phyloP scores from a whole-genome alignment of 306 rosid species.

The Acmispon strigosus region DNA sequence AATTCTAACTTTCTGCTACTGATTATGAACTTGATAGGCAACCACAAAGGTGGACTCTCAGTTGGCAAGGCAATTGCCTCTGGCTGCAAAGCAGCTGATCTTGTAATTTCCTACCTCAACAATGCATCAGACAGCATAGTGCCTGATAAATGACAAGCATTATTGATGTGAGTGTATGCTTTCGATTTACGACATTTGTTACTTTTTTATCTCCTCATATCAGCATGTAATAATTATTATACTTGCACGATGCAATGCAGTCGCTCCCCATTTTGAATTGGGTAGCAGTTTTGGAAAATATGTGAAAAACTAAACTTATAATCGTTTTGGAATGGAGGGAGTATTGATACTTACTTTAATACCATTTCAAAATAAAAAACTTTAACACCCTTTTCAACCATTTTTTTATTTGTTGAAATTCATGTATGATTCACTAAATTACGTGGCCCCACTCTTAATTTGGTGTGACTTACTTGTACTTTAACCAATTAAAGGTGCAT shows the following conservation, averaged over 20 bases:
- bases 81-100: constrained; percentile 92
- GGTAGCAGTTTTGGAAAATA: too few species aligned
- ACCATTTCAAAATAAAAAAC: too few species aligned
- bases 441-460: too few species aligned
- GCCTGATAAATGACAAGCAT: constrained; percentile 16
- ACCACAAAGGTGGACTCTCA: constrained; percentile 77
- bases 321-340: too few species aligned
- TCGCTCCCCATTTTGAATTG: constrained; percentile 3
- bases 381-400: too few species aligned
- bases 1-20: background rate
- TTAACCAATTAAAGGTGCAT: too few species aligned
- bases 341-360: too few species aligned
- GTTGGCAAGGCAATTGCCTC: constrained; percentile 84
- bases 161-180: constrained; percentile 12
- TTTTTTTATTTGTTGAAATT: too few species aligned
- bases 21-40: constrained; percentile 42
- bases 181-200: background rate
- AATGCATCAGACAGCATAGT: constrained; percentile 37
- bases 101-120: constrained; percentile 71
- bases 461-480: too few species aligned
- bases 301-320: too few species aligned
- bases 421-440: too few species aligned
- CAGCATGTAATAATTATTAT: background rate
- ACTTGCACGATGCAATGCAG: background rate
- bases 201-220: background rate